Base-by-base conservation (phyloP, 2,329 filamentous ascomycete genomes). In the Neonectria hederae region DNA sequence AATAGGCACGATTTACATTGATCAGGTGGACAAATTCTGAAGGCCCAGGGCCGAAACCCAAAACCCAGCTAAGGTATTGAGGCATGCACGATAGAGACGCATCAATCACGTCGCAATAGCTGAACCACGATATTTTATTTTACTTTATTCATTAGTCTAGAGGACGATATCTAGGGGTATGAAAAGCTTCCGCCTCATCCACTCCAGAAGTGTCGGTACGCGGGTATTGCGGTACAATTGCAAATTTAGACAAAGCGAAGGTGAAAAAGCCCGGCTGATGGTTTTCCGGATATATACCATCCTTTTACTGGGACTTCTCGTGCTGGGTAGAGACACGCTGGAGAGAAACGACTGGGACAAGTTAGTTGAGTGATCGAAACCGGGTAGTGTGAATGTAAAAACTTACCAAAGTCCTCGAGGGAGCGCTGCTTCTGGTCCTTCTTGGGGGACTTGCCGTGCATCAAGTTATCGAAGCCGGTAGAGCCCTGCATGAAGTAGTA, bases 271-370 rank as follows among this genome's bases (percentile, higher is more conserved):
- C 76, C 76, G 73, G 76, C 72, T 64, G 71, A 75, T 75, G 68
- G 72, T 71, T 72, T 62, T 73, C 74, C 76, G 77, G 78, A 76
- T 80, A 81, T 80, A 77, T 78, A 76, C 72, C 69, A 74, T 72
- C 72, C 65, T 60, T 78, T 79, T 91, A 94, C 81, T 89, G 84
- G 72, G 89, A 92, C 87, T 94, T 95, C 86, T 97, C 93, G 85
- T 97, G 93, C 83, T 96, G 92, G 66, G 92, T 96, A 59, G 93
- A 95, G 71, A 96, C 92, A 81, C 93, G 92, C 84, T 97, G 92
- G 79, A 97, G 86, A 65, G 92, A 94, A 77, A 97, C 92, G 79
- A 96, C 92, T 93, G 75, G 68, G 73, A 6, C 1, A 72, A 86
- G 78, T 91, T 87, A 91, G 87, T 72, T 56, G 24, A 17, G 19